These are phyloP conservation scores for Pyrenophora graminea DNA, from an alignment of 2,329 filamentous ascomycete species.

Conservation along the genomic window DNA sequence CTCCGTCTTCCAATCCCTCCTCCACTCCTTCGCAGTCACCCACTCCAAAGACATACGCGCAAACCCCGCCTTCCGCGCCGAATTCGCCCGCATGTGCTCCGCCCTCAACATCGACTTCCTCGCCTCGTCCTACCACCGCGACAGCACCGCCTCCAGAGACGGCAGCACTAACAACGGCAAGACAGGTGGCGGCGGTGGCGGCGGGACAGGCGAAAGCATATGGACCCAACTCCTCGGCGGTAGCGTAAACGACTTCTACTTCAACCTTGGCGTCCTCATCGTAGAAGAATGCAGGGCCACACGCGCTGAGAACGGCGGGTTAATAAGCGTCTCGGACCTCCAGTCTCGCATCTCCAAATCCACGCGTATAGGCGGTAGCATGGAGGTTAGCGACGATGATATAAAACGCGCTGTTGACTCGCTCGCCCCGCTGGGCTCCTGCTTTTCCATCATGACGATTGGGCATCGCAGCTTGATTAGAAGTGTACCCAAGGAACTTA, in stretches of 20 bases:
- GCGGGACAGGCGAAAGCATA: slow-evolving; percentile 62
- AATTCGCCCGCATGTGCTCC: slow-evolving; percentile 98
- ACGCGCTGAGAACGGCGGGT: slow-evolving; percentile 85
- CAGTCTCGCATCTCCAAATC: slow-evolving; percentile 73
- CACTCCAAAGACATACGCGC: slow-evolving; percentile 96
- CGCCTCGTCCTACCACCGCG: slow-evolving; percentile 57
- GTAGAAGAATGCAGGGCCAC: slow-evolving; percentile 91
- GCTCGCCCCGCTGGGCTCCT: slow-evolving; percentile 82
- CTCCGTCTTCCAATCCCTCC: slow-evolving; percentile 89
- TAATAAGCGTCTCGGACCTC: slow-evolving; percentile 84
- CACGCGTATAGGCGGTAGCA: slow-evolving; percentile 67
- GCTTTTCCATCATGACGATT: slow-evolving; percentile 82
- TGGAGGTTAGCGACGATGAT: slow-evolving; percentile 88
- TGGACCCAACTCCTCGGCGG: slow-evolving; percentile 92
- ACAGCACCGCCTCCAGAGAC: slow-evolving; percentile 47
- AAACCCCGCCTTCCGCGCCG: slow-evolving; percentile 90
- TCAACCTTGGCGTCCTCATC: slow-evolving; percentile 92
- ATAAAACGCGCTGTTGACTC: slow-evolving; percentile 86
- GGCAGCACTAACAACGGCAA: slow-evolving; percentile 40
- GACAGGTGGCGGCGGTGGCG: slow-evolving; percentile 46
- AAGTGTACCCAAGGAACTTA: slow-evolving; percentile 92
- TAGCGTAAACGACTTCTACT: slow-evolving; percentile 97
- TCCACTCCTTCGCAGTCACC: slow-evolving; percentile 93
- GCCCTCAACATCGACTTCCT: slow-evolving; percentile 96
- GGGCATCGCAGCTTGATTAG: slow-evolving; percentile 86